phyloP scores from a whole-genome alignment of 257 asterid species.

The Orobanche coerulescens region DNA sequence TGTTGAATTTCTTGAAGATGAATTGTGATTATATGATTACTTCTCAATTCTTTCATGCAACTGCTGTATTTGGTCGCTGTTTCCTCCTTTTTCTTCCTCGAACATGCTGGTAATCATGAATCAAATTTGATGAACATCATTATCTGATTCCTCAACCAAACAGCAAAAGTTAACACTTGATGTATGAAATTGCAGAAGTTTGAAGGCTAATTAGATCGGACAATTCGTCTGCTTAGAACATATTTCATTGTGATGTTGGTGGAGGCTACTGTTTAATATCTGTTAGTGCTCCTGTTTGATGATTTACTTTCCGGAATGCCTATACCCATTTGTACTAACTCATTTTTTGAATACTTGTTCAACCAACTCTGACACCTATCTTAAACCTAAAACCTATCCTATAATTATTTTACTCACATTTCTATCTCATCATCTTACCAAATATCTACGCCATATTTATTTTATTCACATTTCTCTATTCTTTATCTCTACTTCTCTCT shows the following conservation, averaged over 20 bases:
- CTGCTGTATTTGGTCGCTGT: background rate
- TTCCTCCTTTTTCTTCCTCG: background rate
- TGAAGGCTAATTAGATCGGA: background rate
- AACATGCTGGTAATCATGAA: background rate
- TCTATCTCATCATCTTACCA: no score
- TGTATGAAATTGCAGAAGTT: conserved; percentile 6
- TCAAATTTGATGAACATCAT: conserved; percentile 9
- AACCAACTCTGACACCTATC: no score
- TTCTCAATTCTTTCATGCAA: background rate
- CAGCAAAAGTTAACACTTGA: background rate
- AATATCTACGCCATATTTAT: no score
- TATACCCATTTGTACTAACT: no score
- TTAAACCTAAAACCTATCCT: no score
- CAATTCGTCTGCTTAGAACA: background rate
- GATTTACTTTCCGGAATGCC: no score
- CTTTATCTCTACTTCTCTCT: no score
- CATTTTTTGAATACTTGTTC: no score
- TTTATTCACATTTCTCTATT: no score
- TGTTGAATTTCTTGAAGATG: conserved; percentile 3
- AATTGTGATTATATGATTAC: background rate
- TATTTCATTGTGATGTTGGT: background rate
- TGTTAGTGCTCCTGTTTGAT: no score
- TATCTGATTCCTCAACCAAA: conserved; percentile 10
- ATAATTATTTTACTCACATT: no score
- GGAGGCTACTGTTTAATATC: background rate